These are phyloP conservation scores for Bretschneidera sinensis DNA, from an alignment of 345 rosid genomes.

Conservation along the genomic window DNA sequence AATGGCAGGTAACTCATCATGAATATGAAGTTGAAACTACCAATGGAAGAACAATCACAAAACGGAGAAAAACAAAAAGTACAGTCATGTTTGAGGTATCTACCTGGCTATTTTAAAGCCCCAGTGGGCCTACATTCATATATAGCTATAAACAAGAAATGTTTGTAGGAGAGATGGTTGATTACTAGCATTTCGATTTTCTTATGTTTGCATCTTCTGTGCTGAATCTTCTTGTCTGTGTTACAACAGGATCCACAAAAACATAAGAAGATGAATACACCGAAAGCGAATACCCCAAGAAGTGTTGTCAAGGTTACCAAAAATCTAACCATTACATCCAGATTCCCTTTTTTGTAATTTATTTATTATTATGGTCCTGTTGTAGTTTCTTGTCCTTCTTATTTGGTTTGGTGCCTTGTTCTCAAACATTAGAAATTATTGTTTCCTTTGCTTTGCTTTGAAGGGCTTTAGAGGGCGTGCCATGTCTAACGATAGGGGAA, in stretches of 20 bases:
- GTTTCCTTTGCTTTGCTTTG: constrained; percentile 7
- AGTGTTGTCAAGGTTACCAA: constrained; percentile 46
- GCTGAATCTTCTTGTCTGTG: constrained; percentile 16
- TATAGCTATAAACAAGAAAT: background rate
- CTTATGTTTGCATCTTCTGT: background rate
- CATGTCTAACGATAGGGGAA: background rate
- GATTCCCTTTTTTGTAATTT: background rate
- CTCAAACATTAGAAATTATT: background rate
- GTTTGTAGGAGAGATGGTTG: background rate
- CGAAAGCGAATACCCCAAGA: constrained; percentile 46
- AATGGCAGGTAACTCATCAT: constrained; percentile 58
- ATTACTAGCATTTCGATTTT: background rate
- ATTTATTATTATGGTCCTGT: background rate
- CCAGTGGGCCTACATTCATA: background rate
- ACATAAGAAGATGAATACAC: constrained; percentile 43
- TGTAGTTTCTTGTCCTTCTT: background rate
- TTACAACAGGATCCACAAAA: constrained; percentile 58
- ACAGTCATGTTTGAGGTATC: constrained; percentile 76
- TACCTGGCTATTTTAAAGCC: background rate
- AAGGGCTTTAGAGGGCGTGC: constrained; percentile 5
- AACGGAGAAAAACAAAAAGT: constrained; percentile 62
- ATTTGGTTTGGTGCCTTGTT: background rate
- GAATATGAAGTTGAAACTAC: constrained; percentile 70
- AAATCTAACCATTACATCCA: background rate
- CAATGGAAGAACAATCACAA: constrained; percentile 59